Conservation (phyloP, 805 yeast genomes). For the Ogataea ramenticola region DNA sequence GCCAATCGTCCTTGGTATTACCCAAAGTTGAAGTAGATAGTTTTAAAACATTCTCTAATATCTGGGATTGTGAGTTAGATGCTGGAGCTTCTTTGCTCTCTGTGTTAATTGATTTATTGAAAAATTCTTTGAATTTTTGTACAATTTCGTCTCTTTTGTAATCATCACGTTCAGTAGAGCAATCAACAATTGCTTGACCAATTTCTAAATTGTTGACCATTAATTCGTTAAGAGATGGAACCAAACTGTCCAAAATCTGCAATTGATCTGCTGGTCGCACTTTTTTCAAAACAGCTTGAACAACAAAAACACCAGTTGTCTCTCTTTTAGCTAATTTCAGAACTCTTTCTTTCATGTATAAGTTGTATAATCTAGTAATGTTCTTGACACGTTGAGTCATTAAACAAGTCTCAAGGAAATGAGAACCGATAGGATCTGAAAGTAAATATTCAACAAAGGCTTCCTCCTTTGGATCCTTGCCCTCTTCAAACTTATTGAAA, state of each 20-base stretch:
- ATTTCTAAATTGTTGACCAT: conserved; percentile 65
- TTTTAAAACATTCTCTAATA: conserved; percentile 62
- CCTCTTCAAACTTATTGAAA: conserved; percentile 44
- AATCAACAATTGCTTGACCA: conserved; percentile 58
- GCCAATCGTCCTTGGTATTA: conserved; percentile 83
- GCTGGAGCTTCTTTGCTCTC: conserved; percentile 23
- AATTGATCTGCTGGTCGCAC: conserved; percentile 58
- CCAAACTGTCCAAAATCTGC: conserved; percentile 51
- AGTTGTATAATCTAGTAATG: conserved; percentile 59
- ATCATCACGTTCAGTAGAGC: conserved; percentile 49
- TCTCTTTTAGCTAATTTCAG: conserved; percentile 71
- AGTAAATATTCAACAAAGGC: conserved; percentile 78
- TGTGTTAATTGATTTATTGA: conserved; percentile 21
- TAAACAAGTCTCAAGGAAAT: conserved; percentile 72
- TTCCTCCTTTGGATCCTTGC: conserved; percentile 54
- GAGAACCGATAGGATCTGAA: conserved; percentile 89
- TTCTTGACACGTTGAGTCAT: conserved; percentile 59
- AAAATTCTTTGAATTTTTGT: conserved; percentile 36
- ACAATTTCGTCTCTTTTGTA: conserved; percentile 57
- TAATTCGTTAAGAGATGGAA: conserved; percentile 58
- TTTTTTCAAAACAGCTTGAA: conserved; percentile 62
- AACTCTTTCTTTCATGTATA: conserved; percentile 70
- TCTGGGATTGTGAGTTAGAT: conserved; percentile 30
- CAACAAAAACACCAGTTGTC: conserved; percentile 76
- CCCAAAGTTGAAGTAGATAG: conserved; percentile 69